Percentiles rank a stretch among this genome's conserved stretches.
Evolutionary conservation across 2,329 filamentous ascomycete species (phyloP).

Genomic region (Sclerotinia trifoliorum): DNA sequence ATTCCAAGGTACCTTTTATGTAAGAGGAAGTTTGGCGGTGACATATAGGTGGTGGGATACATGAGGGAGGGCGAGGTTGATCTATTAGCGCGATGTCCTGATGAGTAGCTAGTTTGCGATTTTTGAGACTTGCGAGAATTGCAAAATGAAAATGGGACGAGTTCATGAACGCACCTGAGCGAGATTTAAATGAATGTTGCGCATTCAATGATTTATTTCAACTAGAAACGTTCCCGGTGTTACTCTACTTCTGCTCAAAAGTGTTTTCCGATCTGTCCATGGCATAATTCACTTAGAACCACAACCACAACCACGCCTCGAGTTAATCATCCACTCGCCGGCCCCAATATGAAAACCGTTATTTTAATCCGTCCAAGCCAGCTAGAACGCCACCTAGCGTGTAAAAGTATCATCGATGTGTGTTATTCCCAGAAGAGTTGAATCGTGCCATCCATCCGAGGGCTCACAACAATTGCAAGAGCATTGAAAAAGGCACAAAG

Average conservation of each 20-base stretch:
- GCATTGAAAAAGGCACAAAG: too few species aligned
- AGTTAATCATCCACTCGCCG: background rate
- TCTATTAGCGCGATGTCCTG: too few species aligned
- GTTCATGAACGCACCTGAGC: background rate
- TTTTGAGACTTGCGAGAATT: background rate
- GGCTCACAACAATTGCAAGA: too few species aligned
- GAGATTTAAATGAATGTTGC: accelerated
- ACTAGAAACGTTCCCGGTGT: background rate
- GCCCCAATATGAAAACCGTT: too few species aligned
- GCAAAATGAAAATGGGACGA: background rate
- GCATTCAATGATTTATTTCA: background rate
- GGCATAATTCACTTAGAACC: too few species aligned
- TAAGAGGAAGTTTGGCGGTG: too few species aligned
- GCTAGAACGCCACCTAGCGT: background rate
- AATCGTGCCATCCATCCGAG: background rate
- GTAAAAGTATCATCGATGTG: background rate
- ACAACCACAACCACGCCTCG: too few species aligned
- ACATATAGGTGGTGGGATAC: background rate
- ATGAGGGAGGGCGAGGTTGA: background rate
- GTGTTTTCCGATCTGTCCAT: background rate
- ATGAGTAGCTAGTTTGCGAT: too few species aligned
- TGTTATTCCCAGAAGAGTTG: too few species aligned
- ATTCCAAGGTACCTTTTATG: background rate
- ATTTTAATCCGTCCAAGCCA: background rate
- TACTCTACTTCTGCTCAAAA: too few species aligned